phyloP scores from a whole-genome alignment of 805 yeast species.

The Nakazawaea pomicola region DNA sequence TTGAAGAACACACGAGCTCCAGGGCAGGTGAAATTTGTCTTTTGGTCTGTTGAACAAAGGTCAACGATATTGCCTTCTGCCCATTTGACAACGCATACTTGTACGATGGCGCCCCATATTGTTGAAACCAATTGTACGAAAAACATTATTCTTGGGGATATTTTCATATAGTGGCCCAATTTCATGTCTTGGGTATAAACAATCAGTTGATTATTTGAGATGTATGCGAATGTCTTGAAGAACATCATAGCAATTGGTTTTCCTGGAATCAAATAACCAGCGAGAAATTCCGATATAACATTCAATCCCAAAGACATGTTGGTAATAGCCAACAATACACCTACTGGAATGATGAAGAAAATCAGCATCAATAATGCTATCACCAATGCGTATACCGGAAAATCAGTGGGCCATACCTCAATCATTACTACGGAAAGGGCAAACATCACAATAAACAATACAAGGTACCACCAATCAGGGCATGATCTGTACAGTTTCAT shows the following conservation, averaged over 20 bases:
- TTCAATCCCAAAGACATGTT: conserved; percentile 55
- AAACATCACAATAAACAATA: conserved; percentile 40
- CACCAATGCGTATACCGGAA: conserved; percentile 61
- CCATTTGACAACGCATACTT: conserved; percentile 38
- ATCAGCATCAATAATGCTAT: conserved; percentile 52
- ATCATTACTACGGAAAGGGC: conserved; percentile 34
- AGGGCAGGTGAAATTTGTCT: conserved; percentile 44
- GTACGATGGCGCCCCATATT: conserved; percentile 38
- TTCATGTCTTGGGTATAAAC: conserved; percentile 53
- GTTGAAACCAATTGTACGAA: conserved; percentile 43
- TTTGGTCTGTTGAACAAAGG: conserved; percentile 39
- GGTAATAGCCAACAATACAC: conserved; percentile 57
- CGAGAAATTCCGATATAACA: conserved; percentile 58
- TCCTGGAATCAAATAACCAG: conserved; percentile 63
- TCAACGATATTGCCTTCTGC: conserved; percentile 30
- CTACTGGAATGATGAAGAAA: conserved; percentile 55
- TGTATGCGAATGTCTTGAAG: conserved; percentile 55
- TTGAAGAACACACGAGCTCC: conserved; percentile 40
- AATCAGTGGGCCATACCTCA: conserved; percentile 40
- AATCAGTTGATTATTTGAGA: conserved; percentile 53
- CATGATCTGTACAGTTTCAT: conserved; percentile 60
- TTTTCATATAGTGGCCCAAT: conserved; percentile 58
- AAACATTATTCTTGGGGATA: conserved; percentile 59
- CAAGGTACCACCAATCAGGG: conserved; percentile 68
- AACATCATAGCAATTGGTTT: conserved; percentile 57